These are phyloP conservation scores for Malassezia sympodialis DNA, from an alignment of 1,284 basidiomycete species.

Conservation along the genomic window DNA sequence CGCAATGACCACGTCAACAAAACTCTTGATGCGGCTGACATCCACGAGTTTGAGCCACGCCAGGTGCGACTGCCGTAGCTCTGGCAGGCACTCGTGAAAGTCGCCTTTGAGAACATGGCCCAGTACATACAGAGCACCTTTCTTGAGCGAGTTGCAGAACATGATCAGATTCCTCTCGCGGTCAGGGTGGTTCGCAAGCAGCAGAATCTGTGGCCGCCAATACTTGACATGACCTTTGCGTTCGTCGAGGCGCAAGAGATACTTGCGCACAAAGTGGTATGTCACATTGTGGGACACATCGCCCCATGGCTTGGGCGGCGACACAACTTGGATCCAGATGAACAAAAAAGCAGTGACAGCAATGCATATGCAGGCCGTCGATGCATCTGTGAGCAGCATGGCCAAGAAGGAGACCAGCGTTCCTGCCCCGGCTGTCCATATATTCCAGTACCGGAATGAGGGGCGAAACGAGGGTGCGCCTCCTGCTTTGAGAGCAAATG, in stretches of 20 bases:
- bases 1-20: conserved; percentile 46
- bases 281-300: conserved; percentile 46
- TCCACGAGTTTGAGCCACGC: conserved; percentile 48
- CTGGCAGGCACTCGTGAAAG: conserved; percentile 40
- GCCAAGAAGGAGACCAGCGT: conserved; percentile 36
- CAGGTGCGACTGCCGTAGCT: conserved; percentile 41
- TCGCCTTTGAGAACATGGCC: conserved; percentile 47
- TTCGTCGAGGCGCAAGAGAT: conserved; percentile 44
- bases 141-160: conserved; percentile 48
- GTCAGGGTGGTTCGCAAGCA: conserved; percentile 44
- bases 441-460: conserved; percentile 48
- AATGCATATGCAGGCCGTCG: conserved; percentile 33
- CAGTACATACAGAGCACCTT: conserved; percentile 44
- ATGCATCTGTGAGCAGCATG: conserved; percentile 43
- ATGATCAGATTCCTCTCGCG: conserved; percentile 48
- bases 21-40: conserved; percentile 41
- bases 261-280: conserved; percentile 47
- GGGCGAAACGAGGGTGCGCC: conserved; percentile 47
- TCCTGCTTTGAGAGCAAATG: conserved; percentile 44
- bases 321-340: conserved; percentile 41
- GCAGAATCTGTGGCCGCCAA: conserved; percentile 46
- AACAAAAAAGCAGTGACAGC: conserved; percentile 39
- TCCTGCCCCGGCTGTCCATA: conserved; percentile 45
- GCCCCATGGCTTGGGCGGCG: conserved; percentile 47
- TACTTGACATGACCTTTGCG: conserved; percentile 47